Evolutionary conservation across 2,329 filamentous ascomycete genomes (phyloP).

Genomic region (Aspergillus piperis): DNA sequence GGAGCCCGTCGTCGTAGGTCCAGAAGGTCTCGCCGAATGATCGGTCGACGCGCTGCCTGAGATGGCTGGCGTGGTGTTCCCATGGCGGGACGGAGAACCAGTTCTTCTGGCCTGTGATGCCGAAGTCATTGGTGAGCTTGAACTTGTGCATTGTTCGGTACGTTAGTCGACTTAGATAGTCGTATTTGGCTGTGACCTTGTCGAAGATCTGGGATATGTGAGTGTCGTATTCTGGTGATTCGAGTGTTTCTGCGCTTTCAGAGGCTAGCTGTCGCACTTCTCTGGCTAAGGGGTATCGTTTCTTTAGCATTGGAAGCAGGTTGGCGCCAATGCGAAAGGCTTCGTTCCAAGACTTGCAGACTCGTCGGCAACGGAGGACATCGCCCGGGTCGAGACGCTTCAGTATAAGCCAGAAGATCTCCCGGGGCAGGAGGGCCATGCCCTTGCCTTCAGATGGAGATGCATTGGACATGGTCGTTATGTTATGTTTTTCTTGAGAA

Average conservation of each 20-base stretch:
- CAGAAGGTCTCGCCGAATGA: slow-evolving; percentile 49
- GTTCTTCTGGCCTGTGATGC: slow-evolving; percentile 37
- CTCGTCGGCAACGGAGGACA: slow-evolving; percentile 53
- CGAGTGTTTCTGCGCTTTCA: background rate
- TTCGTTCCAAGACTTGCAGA: slow-evolving; percentile 52
- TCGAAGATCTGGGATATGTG: slow-evolving; percentile 46
- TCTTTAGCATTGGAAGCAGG: slow-evolving; percentile 51
- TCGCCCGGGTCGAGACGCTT: slow-evolving; percentile 53
- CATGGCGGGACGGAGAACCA: slow-evolving; percentile 46
- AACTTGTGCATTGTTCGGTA: slow-evolving; percentile 52
- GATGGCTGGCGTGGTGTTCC: slow-evolving; percentile 44
- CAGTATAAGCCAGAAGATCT: slow-evolving; percentile 59
- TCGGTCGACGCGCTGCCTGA: slow-evolving; percentile 33
- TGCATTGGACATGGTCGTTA: background rate
- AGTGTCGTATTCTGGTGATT: slow-evolving; percentile 6
- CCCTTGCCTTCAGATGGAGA: slow-evolving; percentile 16
- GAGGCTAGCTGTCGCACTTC: slow-evolving; percentile 51
- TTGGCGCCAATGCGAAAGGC: slow-evolving; percentile 54
- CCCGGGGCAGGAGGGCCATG: slow-evolving; percentile 52
- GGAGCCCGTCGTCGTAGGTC: slow-evolving; percentile 59
- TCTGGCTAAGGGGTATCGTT: slow-evolving; percentile 55
- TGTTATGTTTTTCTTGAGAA: background rate
- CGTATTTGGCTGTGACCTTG: slow-evolving; percentile 56
- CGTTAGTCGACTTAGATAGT: slow-evolving; percentile 52
- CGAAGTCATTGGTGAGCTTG: slow-evolving; percentile 41